Base-by-base conservation (phyloP, 345 rosid genomes). In the Bruguiera gymnorhiza region DNA sequence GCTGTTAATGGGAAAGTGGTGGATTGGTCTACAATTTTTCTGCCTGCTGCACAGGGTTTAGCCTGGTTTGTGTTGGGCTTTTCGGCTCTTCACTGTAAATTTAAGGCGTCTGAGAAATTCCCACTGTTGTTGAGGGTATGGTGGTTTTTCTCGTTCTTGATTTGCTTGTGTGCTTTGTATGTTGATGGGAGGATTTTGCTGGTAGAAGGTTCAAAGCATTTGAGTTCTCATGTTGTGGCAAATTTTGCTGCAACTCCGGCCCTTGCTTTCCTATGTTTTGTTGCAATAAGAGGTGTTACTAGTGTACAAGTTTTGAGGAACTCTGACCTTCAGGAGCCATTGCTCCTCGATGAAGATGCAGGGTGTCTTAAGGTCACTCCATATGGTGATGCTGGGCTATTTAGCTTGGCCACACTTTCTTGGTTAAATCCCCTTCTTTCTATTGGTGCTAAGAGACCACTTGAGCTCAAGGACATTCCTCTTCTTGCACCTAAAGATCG, bases 391-490 rank as follows among this genome's bases (percentile, higher is more conserved):
- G 99, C 99, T 54, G 87, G 95, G 56, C 70, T 96, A 30, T 82
- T 90, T 75, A 92, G 96, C 75, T 77, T 90, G 77, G 84, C 76
- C 62, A 96, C 97, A 4, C 91, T 96, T 72, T 96, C 98, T 73
- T 96, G 99, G 98, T 81, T 96, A 66, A 91, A 92, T 76, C 88
- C 96, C 26, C 92, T 96, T 75, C 98, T 96, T 34, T 96, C 98
- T 3, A 74, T 84, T 16, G 99, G 99, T 36, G 87, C 97, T 29
- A 96, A 87, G 85, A 86, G 95, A 77, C 98, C 99, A 8, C 92
- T 96, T 55, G 99, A 90, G 73, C 97, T 92, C 19, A 96, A 86
- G 85, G 99, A 96, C 85, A 90, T 96, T 69, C 99, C 99, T 7
- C 97, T 96, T 72, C 93, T 96, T 58, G 94, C 97, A 8, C 86